A percentile compares a stretch with the other conserved stretches of the same genome.
phyloP scores from a whole-genome alignment of 495 filamentous ascomycete genomes.

The Eremomyces bilateralis region DNA sequence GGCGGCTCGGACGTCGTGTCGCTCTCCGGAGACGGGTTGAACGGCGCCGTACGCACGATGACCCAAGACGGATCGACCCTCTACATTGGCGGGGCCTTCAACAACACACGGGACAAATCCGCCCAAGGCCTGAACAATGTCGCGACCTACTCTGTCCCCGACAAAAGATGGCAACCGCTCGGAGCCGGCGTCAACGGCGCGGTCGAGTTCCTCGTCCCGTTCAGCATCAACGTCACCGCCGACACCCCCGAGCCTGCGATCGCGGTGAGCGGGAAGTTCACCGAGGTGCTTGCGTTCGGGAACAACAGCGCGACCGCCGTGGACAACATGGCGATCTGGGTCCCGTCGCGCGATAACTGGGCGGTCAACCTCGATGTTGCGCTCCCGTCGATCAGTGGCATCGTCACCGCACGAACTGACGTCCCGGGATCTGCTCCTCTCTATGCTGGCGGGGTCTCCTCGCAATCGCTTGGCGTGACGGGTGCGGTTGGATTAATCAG shows the following conservation, averaged over 20 bases:
- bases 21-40: slow-evolving; percentile 52
- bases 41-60: slow-evolving; percentile 55
- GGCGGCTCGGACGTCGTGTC: slow-evolving; percentile 36
- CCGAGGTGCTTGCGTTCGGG: slow-evolving; percentile 32
- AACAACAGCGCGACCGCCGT: slow-evolving; percentile 33
- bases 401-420: slow-evolving; percentile 43
- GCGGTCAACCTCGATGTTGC: slow-evolving; percentile 52
- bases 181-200: slow-evolving; percentile 72
- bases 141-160: slow-evolving; percentile 48
- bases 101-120: slow-evolving; percentile 40
- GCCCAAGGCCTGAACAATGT: slow-evolving; percentile 43
- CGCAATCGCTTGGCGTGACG: slow-evolving; percentile 40
- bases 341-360: slow-evolving; percentile 79
- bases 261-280: slow-evolving; percentile 63
- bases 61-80: slow-evolving; percentile 37
- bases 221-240: slow-evolving; percentile 59
- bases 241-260: slow-evolving; percentile 50
- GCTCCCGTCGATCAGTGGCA: slow-evolving; percentile 43
- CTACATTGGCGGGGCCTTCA: slow-evolving; percentile 77
- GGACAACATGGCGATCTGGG: slow-evolving; percentile 74
- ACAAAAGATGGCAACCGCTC: slow-evolving; percentile 52
- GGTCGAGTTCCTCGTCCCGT: slow-evolving; percentile 48
- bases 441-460: slow-evolving; percentile 58
- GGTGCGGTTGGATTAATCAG: slow-evolving; percentile 43
- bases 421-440: slow-evolving; percentile 38